Percentiles rank a stretch among this genome's conserved stretches.
phyloP scores from a whole-genome alignment of 2,329 filamentous ascomycete species.

The Aspergillaceae sp. region DNA sequence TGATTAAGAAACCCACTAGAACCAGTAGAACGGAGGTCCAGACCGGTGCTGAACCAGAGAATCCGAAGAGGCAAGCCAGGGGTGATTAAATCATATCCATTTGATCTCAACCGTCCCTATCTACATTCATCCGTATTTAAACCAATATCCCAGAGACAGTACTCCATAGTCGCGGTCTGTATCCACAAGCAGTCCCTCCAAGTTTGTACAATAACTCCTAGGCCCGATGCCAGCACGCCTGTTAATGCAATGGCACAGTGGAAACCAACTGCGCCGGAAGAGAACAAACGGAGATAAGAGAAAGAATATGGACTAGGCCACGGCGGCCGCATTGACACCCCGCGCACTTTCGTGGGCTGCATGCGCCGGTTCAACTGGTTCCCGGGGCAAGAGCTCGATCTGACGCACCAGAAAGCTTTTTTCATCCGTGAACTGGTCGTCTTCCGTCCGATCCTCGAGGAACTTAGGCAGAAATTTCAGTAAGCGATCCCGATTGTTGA shows the following conservation, averaged over 20 bases:
- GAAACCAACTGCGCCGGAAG: neutral
- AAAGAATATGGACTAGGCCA: constrained; percentile 14
- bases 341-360: constrained; percentile 17
- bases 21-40: neutral
- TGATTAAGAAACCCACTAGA: neutral
- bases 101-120: constrained; percentile 5
- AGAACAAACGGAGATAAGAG: constrained; percentile 1
- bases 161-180: constrained; percentile 1
- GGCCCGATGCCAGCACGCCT: constrained; percentile 16
- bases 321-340: constrained; percentile 20
- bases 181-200: constrained; percentile 6
- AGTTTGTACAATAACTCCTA: constrained; percentile 12
- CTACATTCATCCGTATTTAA: constrained; percentile 2
- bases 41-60: neutral
- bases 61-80: neutral
- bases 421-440: constrained; percentile 98
- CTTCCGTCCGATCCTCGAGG: constrained; percentile 87
- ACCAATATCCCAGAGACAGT: constrained; percentile 5
- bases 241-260: constrained; percentile 12
- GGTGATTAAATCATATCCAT: constrained; percentile 2
- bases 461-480: constrained; percentile 85
- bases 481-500: constrained; percentile 91
- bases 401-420: constrained; percentile 95
- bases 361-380: constrained; percentile 31
- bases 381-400: constrained; percentile 51